Percentiles rank a stretch among this genome's conserved stretches.
These are phyloP conservation scores for Epichloe hybrida DNA, from an alignment of 2,329 filamentous ascomycete species.

Conservation along the genomic window DNA sequence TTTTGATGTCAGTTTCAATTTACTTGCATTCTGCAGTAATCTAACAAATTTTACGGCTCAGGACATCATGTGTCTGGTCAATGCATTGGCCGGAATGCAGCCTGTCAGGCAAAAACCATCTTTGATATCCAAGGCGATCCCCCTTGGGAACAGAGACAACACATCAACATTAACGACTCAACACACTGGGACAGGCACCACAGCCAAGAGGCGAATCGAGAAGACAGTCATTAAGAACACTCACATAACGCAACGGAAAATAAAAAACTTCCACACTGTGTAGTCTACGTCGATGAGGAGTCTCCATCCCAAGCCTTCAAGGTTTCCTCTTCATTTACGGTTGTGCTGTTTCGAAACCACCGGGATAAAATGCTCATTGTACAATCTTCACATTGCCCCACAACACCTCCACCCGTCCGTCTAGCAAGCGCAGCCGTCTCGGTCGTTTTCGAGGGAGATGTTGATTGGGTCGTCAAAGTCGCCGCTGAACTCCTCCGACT, in stretches of 20 bases:
- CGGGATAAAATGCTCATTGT: background rate
- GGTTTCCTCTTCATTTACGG: conserved; percentile 3
- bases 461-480: conserved; percentile 98
- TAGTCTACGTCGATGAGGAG: conserved; percentile 7
- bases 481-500: conserved; percentile 92
- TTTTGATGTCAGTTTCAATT: too few relatives aligned
- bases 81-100: too few relatives aligned
- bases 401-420: conserved; percentile 1
- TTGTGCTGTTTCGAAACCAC: conserved; percentile 5
- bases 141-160: too few relatives aligned
- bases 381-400: background rate
- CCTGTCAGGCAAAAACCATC: too few relatives aligned
- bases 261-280: conserved; percentile 5
- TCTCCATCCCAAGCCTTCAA: background rate
- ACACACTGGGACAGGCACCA: background rate
- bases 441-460: conserved; percentile 89
- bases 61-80: too few relatives aligned
- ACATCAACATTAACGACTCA: background rate
- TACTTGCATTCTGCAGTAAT: too few relatives aligned
- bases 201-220: background rate
- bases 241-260: conserved; percentile 2
- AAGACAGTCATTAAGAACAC: conserved; percentile 5
- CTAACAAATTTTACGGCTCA: too few relatives aligned
- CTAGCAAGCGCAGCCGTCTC: conserved; percentile 88
- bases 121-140: too few relatives aligned